Evolutionary conservation across 345 rosid species (phyloP).

Genomic region (Turritis glabra): DNA sequence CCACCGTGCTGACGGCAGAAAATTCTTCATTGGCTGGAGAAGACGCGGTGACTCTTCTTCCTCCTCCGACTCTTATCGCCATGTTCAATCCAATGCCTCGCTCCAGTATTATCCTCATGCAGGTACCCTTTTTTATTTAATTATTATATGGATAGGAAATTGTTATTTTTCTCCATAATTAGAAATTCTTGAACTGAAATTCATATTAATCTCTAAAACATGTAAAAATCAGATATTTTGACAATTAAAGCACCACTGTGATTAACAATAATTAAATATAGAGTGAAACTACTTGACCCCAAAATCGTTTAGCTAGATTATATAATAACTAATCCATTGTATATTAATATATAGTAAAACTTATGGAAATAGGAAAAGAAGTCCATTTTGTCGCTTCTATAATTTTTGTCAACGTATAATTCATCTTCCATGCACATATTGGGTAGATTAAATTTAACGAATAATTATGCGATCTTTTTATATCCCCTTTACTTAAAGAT

Average conservation of each 20-base stretch:
- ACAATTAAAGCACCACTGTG: neutral
- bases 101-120: slow-evolving; percentile 53
- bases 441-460: neutral
- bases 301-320: neutral
- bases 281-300: neutral
- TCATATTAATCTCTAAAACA: too few relatives aligned
- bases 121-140: too few relatives aligned
- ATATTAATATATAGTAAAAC: neutral
- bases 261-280: neutral
- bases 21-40: slow-evolving; percentile 80
- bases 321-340: slow-evolving; percentile 3
- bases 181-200: too few relatives aligned
- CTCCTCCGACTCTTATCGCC: slow-evolving; percentile 36
- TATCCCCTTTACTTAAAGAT: neutral
- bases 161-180: too few relatives aligned
- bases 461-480: neutral
- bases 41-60: slow-evolving; percentile 42
- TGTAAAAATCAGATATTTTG: too few relatives aligned
- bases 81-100: slow-evolving; percentile 41
- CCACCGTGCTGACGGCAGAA: slow-evolving; percentile 51
- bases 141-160: too few relatives aligned
- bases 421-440: slow-evolving; percentile 20
- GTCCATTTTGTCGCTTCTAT: slow-evolving; percentile 28
- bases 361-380: neutral
- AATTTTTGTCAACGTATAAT: slow-evolving; percentile 30